Conservation (phyloP, 352 stramenopile species). For the Ochromonadaceae sp. region DNA sequence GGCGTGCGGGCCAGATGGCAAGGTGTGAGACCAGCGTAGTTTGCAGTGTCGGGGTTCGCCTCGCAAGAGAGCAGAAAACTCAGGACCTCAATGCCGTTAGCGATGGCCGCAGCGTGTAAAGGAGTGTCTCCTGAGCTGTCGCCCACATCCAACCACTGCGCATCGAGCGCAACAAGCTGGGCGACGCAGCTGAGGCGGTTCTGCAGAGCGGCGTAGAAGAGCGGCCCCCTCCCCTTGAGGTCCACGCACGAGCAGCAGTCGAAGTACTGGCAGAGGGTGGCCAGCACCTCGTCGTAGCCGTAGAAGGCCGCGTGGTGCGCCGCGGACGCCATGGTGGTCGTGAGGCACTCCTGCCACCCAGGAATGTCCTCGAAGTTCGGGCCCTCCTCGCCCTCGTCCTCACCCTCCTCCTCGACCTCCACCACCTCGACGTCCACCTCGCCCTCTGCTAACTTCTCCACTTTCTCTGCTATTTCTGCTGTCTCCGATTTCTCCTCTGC, state of each 20-base stretch:
- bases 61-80: slow-evolving; percentile 11
- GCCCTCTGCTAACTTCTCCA: background rate
- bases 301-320: slow-evolving; percentile 16
- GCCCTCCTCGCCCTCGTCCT: background rate
- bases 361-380: background rate
- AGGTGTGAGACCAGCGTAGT: background rate
- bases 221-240: background rate
- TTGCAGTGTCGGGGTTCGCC: slow-evolving; percentile 2
- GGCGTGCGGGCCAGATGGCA: background rate
- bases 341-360: slow-evolving; percentile 11
- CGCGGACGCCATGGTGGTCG: background rate
- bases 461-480: background rate
- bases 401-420: background rate
- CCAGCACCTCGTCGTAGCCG: background rate
- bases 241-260: slow-evolving; percentile 13
- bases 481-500: background rate
- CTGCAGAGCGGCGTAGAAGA: slow-evolving; percentile 8
- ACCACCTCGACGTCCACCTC: background rate
- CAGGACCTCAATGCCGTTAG: slow-evolving; percentile 5
- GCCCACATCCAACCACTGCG: slow-evolving; percentile 12
- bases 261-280: slow-evolving; percentile 1
- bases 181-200: slow-evolving; percentile 9
- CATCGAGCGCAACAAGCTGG: background rate
- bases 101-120: slow-evolving; percentile 7
- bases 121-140: slow-evolving; percentile 8